Evolutionary conservation across 1,284 basidiomycete genomes (phyloP).

Genomic region (Bjerkandera adusta): DNA sequence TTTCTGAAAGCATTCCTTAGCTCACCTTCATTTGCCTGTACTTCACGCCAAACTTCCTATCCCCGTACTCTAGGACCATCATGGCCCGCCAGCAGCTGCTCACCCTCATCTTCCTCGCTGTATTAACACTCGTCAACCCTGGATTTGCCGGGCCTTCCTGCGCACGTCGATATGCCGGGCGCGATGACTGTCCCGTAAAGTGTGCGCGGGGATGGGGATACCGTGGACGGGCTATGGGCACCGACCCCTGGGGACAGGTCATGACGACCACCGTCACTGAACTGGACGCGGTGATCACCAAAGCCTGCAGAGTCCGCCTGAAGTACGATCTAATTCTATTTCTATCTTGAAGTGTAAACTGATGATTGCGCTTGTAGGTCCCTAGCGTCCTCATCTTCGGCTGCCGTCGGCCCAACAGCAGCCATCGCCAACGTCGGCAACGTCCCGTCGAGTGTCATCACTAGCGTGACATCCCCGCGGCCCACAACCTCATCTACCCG

Average conservation of each 20-base stretch:
- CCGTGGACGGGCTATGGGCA: conserved; percentile 47
- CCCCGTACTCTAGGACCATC: conserved; percentile 18
- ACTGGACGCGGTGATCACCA: conserved; percentile 29
- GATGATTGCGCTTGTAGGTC: background rate
- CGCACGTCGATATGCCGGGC: conserved; percentile 36
- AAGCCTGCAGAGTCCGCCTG: conserved; percentile 34
- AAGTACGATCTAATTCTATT: conserved; percentile 6
- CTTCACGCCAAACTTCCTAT: conserved; percentile 19
- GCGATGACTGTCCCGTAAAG: conserved; percentile 37
- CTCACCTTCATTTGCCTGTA: conserved; percentile 7
- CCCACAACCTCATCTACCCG: conserved; percentile 4
- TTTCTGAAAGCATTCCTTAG: conserved; percentile 20
- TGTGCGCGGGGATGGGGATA: conserved; percentile 52
- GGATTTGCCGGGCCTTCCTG: conserved; percentile 49
- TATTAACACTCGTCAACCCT: conserved; percentile 32
- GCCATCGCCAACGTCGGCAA: conserved; percentile 9
- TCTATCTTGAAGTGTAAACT: background rate
- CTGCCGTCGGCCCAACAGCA: conserved; percentile 1
- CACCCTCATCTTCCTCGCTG: conserved; percentile 36
- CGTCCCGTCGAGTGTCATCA: background rate
- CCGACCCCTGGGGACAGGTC: conserved; percentile 52
- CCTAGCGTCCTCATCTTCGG: conserved; percentile 1
- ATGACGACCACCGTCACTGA: conserved; percentile 33
- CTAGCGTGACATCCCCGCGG: conserved; percentile 8
- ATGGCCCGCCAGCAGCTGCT: no score